Evolutionary conservation across 106 monocot genomes (phyloP).

Genomic region (Agapanthus africanus): DNA sequence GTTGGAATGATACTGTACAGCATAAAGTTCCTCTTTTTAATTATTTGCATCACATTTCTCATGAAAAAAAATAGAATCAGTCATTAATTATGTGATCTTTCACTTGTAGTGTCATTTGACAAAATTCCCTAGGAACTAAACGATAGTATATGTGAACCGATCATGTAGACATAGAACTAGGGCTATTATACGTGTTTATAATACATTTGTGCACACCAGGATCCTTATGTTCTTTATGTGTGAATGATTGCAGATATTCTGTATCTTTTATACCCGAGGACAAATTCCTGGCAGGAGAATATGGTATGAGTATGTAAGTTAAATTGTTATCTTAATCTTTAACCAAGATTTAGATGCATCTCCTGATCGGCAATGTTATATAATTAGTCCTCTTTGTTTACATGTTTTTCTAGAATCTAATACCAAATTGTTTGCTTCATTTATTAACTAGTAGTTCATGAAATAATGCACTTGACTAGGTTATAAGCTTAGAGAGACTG

Average conservation of each 20-base stretch:
- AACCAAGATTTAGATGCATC: neutral
- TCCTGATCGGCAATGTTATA: conserved; percentile 23
- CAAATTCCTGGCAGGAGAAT: conserved; percentile 39
- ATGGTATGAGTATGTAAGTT: conserved; percentile 67
- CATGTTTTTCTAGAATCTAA: neutral
- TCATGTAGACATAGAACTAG: too few relatives aligned
- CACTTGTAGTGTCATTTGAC: too few relatives aligned
- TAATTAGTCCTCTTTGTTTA: conserved; percentile 9
- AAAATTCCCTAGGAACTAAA: too few relatives aligned
- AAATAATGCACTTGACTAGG: too few relatives aligned
- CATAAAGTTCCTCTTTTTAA: too few relatives aligned
- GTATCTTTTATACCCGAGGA: conserved; percentile 58
- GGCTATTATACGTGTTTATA: too few relatives aligned
- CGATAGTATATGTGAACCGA: too few relatives aligned
- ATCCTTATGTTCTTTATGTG: neutral
- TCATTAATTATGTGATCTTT: too few relatives aligned
- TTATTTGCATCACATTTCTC: too few relatives aligned
- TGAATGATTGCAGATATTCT: conserved; percentile 50
- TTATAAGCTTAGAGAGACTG: conserved; percentile 67
- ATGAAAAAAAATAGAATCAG: too few relatives aligned
- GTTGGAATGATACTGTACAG: too few relatives aligned
- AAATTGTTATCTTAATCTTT: neutral
- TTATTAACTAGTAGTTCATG: neutral
- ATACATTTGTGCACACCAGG: neutral
- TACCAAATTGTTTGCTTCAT: neutral